phyloP scores from a whole-genome alignment of 1,284 basidiomycete species.

The Pseudozyma pruni region DNA sequence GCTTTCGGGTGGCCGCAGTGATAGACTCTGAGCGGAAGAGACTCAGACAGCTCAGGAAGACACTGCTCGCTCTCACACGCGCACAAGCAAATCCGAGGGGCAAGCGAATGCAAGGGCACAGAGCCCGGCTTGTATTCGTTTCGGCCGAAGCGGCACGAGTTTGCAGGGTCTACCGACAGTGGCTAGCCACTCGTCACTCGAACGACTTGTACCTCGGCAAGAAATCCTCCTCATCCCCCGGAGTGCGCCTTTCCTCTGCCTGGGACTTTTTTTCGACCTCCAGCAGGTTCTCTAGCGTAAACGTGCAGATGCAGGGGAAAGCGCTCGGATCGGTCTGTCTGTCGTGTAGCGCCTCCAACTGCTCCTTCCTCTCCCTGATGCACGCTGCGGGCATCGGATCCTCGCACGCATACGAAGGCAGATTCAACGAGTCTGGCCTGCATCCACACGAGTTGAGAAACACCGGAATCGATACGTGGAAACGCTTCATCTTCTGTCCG shows the following conservation, averaged over 20 bases:
- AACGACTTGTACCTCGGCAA: constrained; percentile 7
- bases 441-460: constrained; percentile 31
- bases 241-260: background rate
- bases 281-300: constrained; percentile 22
- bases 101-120: too few relatives aligned
- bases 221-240: constrained; percentile 1
- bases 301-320: constrained; percentile 36
- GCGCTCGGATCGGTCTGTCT: constrained; percentile 21
- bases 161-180: too few relatives aligned
- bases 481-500: constrained; percentile 37
- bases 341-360: constrained; percentile 12
- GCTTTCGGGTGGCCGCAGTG: too few relatives aligned
- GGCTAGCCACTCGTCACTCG: too few relatives aligned
- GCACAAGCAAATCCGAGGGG: too few relatives aligned
- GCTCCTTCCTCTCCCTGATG: constrained; percentile 5
- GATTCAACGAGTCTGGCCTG: constrained; percentile 30
- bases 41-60: too few relatives aligned
- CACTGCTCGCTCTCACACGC: too few relatives aligned
- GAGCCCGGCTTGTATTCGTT: too few relatives aligned
- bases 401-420: constrained; percentile 30
- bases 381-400: constrained; percentile 23
- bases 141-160: too few relatives aligned
- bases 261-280: constrained; percentile 25
- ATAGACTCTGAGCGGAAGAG: too few relatives aligned
- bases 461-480: constrained; percentile 25